Evolutionary conservation across 176 grass and related monocot species (phyloP).

Genomic region (Musa beccarii): DNA sequence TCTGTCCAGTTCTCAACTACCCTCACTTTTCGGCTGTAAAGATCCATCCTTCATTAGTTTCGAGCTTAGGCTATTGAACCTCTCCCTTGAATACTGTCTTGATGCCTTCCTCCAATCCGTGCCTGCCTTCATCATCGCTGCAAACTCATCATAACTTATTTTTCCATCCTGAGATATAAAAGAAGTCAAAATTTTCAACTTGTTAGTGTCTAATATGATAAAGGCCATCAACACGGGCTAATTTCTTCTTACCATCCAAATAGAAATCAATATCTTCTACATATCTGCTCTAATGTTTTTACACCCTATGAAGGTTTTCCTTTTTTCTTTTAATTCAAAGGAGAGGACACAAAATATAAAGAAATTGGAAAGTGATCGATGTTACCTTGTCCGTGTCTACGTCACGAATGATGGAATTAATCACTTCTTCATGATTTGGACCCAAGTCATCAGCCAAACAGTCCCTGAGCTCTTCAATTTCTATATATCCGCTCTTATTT

Average conservation of each 20-base stretch:
- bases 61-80: conserved; percentile 14
- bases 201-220: background rate
- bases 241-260: background rate
- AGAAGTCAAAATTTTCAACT: background rate
- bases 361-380: background rate
- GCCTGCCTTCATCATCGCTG: conserved; percentile 19
- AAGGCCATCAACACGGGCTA: background rate
- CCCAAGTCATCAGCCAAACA: conserved; percentile 12
- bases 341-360: background rate
- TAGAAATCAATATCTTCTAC: background rate
- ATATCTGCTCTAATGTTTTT: background rate
- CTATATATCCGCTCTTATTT: conserved; percentile 16
- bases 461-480: conserved; percentile 9
- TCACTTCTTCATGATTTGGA: conserved; percentile 11
- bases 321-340: background rate
- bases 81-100: conserved; percentile 11
- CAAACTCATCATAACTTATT: conserved; percentile 18
- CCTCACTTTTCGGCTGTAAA: background rate
- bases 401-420: conserved; percentile 14
- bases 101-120: conserved; percentile 20
- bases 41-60: conserved; percentile 16
- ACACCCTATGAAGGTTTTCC: background rate
- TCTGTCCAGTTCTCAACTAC: background rate
- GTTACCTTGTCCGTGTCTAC: conserved; percentile 18
- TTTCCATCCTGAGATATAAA: conserved; percentile 8